Conservation (phyloP, 1,284 basidiomycete genomes). For the Sanghuangporus sanghuang region DNA sequence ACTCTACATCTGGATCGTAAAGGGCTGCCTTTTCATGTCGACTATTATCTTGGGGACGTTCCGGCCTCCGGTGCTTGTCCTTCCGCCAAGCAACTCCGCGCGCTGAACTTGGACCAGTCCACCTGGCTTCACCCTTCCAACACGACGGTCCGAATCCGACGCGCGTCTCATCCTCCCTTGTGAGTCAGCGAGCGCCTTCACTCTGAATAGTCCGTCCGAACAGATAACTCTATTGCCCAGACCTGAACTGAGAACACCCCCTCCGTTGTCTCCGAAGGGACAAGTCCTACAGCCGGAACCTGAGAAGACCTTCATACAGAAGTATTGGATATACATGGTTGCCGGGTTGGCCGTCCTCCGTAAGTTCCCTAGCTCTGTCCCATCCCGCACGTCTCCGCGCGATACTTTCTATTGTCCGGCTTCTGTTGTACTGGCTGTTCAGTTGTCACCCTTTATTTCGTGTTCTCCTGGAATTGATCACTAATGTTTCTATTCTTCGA, state of each 20-base stretch:
- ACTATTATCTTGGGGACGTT: conserved; percentile 64
- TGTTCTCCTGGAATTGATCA: not conserved
- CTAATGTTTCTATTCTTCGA: not conserved
- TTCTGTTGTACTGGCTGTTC: not conserved
- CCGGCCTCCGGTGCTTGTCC: conserved; percentile 65
- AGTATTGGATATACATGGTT: conserved; percentile 84
- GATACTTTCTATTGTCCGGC: not conserved
- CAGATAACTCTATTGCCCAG: conserved; percentile 31
- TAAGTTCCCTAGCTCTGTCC: conserved; percentile 33
- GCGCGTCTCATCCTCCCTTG: conserved; percentile 50
- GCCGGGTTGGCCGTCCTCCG: conserved; percentile 53
- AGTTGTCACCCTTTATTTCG: not conserved
- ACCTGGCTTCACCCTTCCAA: conserved; percentile 38
- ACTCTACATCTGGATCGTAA: conserved; percentile 48
- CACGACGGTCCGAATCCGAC: conserved; percentile 46
- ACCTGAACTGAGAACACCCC: conserved; percentile 60
- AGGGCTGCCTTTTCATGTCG: conserved; percentile 51
- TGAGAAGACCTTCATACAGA: conserved; percentile 79
- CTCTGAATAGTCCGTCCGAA: not conserved
- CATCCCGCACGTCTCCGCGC: not conserved
- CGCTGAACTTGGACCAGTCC: conserved; percentile 26
- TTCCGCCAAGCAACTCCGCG: conserved; percentile 22
- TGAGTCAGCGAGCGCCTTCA: conserved; percentile 30
- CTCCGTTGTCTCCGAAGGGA: conserved; percentile 61
- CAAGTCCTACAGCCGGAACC: conserved; percentile 52